Evolutionary conservation across 257 asterid species (phyloP).

Genomic region (Cynanchum wilfordii): DNA sequence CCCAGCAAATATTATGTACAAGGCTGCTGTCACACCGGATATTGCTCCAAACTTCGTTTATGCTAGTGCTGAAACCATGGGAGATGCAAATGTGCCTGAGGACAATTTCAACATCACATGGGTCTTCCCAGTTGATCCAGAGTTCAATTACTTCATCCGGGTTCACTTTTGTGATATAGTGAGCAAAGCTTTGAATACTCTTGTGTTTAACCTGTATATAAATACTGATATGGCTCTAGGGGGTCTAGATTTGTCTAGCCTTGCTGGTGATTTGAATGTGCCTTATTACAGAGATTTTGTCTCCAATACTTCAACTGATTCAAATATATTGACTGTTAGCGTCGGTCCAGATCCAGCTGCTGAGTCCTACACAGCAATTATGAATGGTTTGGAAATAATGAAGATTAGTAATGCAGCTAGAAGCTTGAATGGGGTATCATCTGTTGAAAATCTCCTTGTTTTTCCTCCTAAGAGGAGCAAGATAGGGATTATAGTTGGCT

Average conservation of each 20-base stretch:
- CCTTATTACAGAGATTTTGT: slow-evolving; percentile 39
- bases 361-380: slow-evolving; percentile 28
- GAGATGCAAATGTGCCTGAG: slow-evolving; percentile 33
- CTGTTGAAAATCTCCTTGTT: slow-evolving; percentile 32
- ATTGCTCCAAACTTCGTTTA: slow-evolving; percentile 44
- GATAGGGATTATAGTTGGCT: slow-evolving; percentile 24
- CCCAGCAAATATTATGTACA: slow-evolving; percentile 27
- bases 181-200: slow-evolving; percentile 28
- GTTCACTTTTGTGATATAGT: slow-evolving; percentile 45
- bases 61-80: slow-evolving; percentile 46
- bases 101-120: slow-evolving; percentile 44
- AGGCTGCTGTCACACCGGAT: slow-evolving; percentile 26
- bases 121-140: slow-evolving; percentile 40
- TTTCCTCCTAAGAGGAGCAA: slow-evolving; percentile 23
- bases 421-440: slow-evolving; percentile 36
- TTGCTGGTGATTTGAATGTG: slow-evolving; percentile 32
- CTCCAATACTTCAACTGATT: slow-evolving; percentile 25
- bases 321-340: slow-evolving; percentile 33
- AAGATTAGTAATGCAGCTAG: slow-evolving; percentile 40
- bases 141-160: slow-evolving; percentile 34
- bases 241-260: slow-evolving; percentile 30
- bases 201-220: slow-evolving; percentile 35
- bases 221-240: slow-evolving; percentile 29
- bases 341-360: slow-evolving; percentile 35
- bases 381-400: slow-evolving; percentile 48